Base-by-base conservation (phyloP, 495 filamentous ascomycete species). In the Xylaria longipes region DNA sequence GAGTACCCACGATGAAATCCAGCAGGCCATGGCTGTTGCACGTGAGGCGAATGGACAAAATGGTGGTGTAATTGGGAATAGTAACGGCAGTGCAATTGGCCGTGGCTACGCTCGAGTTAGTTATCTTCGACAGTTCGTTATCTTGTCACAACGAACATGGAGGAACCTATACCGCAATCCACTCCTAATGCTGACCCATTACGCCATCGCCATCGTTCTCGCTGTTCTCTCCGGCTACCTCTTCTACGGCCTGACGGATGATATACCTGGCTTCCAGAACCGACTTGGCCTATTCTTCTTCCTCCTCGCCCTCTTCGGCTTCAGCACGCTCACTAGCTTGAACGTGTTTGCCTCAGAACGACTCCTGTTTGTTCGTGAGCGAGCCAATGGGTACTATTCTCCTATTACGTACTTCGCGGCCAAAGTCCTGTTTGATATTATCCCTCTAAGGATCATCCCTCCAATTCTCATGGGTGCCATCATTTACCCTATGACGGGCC, bases 201-300 rank as follows among this genome's bases (percentile, higher is more conserved):
- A 99, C 79, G 95, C 95, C n/a, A 98, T 98, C 74, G 93, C 96
- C 27, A 98, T 99, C 72, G 27, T 98, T 1, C 88, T 99, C 15
- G 96, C 95, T 22, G 95, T 97, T 33, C 90, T 99, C 63, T 94
- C 94, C 41, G 96, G 96, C 22, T 98, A 91, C 79, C 89, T 99
- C 29, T 99, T 98, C 86, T 99, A 97, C 73, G 96, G 97, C 9
- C 83, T 99, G 72, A 97, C 93, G 27, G 93, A 97, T 78, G 93
- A 98, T 77, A 97, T 99, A 77, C 90, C 92, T 69, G 97, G 96
- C 57, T 99, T 99, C 87, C 96, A 99, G 80, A 98, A 99, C 80
- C 89, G 96, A 25, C 90, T 99, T n/a, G 96, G 96, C 74, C 86
- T 98, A 14, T 98, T 98, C 87, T 98, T 99, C 86, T 99, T 99